phyloP scores from a whole-genome alignment of 2,329 filamentous ascomycete species.

The Tolypocladium pustulatum region DNA sequence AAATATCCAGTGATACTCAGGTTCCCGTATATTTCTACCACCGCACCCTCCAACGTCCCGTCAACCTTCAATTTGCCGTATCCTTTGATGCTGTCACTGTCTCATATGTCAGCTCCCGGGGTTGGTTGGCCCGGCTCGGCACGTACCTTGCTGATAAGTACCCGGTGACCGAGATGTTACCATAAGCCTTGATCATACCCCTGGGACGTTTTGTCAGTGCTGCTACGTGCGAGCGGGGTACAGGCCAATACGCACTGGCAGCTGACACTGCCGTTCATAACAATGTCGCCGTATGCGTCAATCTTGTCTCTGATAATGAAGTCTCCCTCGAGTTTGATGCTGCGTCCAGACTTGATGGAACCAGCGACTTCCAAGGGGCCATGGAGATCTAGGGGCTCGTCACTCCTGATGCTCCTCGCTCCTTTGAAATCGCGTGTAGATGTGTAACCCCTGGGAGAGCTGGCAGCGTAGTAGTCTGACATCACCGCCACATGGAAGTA shows the following conservation, averaged over 20 bases:
- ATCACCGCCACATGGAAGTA: conserved; percentile 6
- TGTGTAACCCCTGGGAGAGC: conserved; percentile 12
- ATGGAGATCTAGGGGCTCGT: conserved; percentile 26
- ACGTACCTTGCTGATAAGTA: conserved; percentile 25
- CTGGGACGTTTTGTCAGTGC: conserved; percentile 12
- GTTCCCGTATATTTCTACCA: conserved; percentile 37
- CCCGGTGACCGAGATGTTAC: conserved; percentile 32
- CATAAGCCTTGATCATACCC: conserved; percentile 34
- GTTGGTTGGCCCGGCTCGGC: neutral
- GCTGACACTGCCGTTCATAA: conserved; percentile 29
- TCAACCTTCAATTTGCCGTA: conserved; percentile 34
- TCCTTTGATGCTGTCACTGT: conserved; percentile 33
- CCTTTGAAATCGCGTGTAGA: conserved; percentile 14
- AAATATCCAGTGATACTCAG: conserved; percentile 32
- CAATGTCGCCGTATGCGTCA: conserved; percentile 34
- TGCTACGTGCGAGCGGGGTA: neutral
- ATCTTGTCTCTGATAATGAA: conserved; percentile 32
- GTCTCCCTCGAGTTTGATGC: conserved; percentile 32
- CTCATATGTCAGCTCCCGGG: conserved; percentile 4
- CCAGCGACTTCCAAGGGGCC: conserved; percentile 37
- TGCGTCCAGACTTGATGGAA: conserved; percentile 34
- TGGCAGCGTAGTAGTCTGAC: conserved; percentile 15
- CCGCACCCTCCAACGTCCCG: conserved; percentile 29
- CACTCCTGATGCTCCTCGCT: conserved; percentile 30
- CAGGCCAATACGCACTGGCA: conserved; percentile 25